These are phyloP conservation scores for Mycosphaerelloides madeirae DNA, from an alignment of 2,329 filamentous ascomycete species.

Conservation along the genomic window DNA sequence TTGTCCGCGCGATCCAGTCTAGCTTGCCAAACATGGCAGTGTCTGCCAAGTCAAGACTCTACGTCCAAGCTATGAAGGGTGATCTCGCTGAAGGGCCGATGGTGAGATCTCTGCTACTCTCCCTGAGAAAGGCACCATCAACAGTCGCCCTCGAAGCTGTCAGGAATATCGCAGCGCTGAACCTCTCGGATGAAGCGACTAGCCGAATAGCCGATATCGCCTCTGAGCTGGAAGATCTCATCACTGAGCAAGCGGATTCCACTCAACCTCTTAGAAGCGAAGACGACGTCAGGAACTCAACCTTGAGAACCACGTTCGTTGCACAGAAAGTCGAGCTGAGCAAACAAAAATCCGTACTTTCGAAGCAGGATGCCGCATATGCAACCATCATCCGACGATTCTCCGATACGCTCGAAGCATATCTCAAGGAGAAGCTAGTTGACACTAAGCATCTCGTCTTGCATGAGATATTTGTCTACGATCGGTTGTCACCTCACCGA, in stretches of 20 bases:
- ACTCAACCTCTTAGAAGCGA: conserved; percentile 59
- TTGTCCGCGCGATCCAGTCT: conserved; percentile 36
- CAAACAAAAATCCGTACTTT: conserved; percentile 66
- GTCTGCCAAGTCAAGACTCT: conserved; percentile 47
- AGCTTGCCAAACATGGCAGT: conserved; percentile 34
- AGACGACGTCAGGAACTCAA: conserved; percentile 65
- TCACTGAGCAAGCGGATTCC: conserved; percentile 13
- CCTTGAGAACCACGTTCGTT: conserved; percentile 70
- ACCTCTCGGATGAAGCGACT: neutral
- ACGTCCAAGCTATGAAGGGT: conserved; percentile 56
- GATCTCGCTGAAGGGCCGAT: conserved; percentile 51
- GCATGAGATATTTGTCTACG: conserved; percentile 71
- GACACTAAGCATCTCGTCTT: conserved; percentile 53
- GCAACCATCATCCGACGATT: conserved; percentile 60
- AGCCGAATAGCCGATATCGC: conserved; percentile 7
- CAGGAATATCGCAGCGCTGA: conserved; percentile 5
- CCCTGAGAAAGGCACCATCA: conserved; percentile 58
- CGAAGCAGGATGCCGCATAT: conserved; percentile 65
- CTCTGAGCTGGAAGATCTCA: conserved; percentile 21
- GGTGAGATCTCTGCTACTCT: conserved; percentile 52
- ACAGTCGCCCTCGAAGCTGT: conserved; percentile 47
- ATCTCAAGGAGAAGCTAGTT: conserved; percentile 45
- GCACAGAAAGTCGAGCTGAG: conserved; percentile 77
- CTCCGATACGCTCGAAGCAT: conserved; percentile 46
- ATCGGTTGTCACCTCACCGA: conserved; percentile 62